A percentile compares a stretch with the other conserved stretches of the same genome.
phyloP scores from a whole-genome alignment of 164 flowering plant species.

The Vitis rotundifolia region DNA sequence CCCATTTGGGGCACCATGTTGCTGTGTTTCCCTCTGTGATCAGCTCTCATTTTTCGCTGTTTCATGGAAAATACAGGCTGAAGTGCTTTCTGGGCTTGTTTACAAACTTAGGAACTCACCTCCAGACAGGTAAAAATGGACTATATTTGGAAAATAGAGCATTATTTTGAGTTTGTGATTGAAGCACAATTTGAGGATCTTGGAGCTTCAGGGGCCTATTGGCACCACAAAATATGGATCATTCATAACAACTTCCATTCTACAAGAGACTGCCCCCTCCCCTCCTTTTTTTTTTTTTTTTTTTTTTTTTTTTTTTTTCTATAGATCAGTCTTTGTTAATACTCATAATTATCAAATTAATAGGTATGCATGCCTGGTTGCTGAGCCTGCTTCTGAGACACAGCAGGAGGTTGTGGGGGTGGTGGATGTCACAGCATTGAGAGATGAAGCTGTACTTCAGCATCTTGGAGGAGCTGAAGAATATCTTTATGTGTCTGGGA shows the following conservation, averaged over 20 bases:
- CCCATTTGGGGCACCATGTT: not conserved
- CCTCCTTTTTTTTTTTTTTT: not conserved
- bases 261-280: no score
- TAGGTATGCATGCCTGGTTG: conserved; percentile 94
- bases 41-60: not conserved
- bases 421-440: conserved; percentile 69
- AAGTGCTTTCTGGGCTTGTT: conserved; percentile 73
- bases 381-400: conserved; percentile 33
- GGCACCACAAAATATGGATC: no score
- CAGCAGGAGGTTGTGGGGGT: conserved; percentile 57
- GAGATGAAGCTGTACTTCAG: conserved; percentile 55
- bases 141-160: no score
- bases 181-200: no score
- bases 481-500: conserved; percentile 84
- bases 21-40: not conserved
- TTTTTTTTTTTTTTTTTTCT: not conserved
- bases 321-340: not conserved
- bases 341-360: not conserved
- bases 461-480: conserved; percentile 63
- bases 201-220: no score
- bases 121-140: conserved; percentile 57
- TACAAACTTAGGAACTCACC: conserved; percentile 79
- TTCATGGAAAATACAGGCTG: conserved; percentile 53
- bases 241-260: no score
- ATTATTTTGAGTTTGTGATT: no score